These are phyloP conservation scores for Neospermospora avenae DNA, from an alignment of 2,329 filamentous ascomycete genomes.

Conservation along the genomic window DNA sequence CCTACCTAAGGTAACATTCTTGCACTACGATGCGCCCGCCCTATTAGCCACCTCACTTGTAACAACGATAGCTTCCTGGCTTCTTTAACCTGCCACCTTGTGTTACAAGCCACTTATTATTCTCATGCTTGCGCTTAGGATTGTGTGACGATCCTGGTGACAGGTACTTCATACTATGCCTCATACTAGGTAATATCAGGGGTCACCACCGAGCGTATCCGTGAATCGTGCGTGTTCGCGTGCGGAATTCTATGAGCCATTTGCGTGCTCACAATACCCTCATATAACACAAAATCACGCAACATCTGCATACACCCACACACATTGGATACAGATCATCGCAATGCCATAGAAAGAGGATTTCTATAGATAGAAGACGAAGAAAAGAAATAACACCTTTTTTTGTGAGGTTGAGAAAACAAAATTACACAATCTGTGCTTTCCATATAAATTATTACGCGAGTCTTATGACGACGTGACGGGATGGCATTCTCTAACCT, in stretches of 20 bases:
- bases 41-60: too few relatives aligned
- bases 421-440: background rate
- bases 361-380: background rate
- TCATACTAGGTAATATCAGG: background rate
- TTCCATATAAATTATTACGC: conserved; percentile 5
- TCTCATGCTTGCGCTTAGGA: too few relatives aligned
- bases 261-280: conserved; percentile 20
- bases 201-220: background rate
- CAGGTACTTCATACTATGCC: too few relatives aligned
- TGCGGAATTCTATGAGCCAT: conserved; percentile 17
- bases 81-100: too few relatives aligned
- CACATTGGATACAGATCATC: background rate
- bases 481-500: conserved; percentile 21
- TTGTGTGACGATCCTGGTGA: background rate
- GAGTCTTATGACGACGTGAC: conserved; percentile 7
- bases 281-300: conserved; percentile 18
- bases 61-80: too few relatives aligned
- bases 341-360: background rate
- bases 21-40: too few relatives aligned
- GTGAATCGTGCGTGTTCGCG: background rate
- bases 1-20: too few relatives aligned
- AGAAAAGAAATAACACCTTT: background rate
- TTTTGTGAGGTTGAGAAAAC: background rate
- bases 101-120: too few relatives aligned
- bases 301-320: conserved; percentile 1